These are phyloP conservation scores for Talaromyces verruculosus DNA, from an alignment of 2,329 filamentous ascomycete genomes.

Conservation along the genomic window DNA sequence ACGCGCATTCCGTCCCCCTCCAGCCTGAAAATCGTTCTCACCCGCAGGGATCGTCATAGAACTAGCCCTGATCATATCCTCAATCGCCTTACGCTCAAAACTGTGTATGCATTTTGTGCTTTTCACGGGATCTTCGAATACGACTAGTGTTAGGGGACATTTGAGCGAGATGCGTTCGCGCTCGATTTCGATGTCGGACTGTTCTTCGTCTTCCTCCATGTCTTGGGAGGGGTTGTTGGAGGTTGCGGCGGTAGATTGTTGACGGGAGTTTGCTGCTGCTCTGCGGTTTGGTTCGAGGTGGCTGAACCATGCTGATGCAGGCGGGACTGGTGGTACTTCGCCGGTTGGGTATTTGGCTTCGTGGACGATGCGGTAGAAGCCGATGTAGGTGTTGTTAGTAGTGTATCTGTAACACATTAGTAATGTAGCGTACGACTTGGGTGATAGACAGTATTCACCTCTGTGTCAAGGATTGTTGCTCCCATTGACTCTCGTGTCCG, in stretches of 20 bases:
- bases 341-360: conserved; percentile 58
- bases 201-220: conserved; percentile 22
- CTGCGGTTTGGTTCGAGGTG: conserved; percentile 39
- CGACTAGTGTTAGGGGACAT: conserved; percentile 50
- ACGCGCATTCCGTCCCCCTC: conserved; percentile 22
- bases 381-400: conserved; percentile 59
- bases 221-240: conserved; percentile 9
- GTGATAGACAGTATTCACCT: conserved; percentile 35
- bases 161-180: conserved; percentile 47
- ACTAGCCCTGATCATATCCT: conserved; percentile 44
- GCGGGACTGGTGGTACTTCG: conserved; percentile 54
- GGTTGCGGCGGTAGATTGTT: conserved; percentile 22
- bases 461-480: conserved; percentile 40
- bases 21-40: conserved; percentile 22
- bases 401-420: conserved; percentile 48
- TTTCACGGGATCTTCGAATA: conserved; percentile 49
- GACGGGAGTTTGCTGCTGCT: neutral
- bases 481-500: conserved; percentile 38
- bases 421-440: conserved; percentile 19
- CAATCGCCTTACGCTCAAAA: conserved; percentile 50
- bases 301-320: conserved; percentile 63
- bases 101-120: conserved; percentile 52
- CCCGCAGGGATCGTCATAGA: conserved; percentile 29
- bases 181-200: conserved; percentile 49
- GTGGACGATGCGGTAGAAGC: conserved; percentile 63